These are phyloP conservation scores for Globisporangium heterothallicum DNA, from an alignment of 352 stramenopile species.

Conservation along the genomic window DNA sequence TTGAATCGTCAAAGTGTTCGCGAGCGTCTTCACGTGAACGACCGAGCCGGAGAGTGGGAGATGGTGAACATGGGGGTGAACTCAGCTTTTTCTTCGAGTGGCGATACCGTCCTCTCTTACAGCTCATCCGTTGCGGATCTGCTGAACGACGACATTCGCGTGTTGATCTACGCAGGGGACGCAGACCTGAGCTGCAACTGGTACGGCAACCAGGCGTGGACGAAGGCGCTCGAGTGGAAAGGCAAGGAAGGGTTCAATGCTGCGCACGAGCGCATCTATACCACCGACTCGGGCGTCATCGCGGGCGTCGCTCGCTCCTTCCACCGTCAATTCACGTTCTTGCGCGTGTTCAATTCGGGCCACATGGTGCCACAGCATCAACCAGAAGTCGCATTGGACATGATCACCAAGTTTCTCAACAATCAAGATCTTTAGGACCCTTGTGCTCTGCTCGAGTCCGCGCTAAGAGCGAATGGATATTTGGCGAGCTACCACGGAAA, in stretches of 20 bases:
- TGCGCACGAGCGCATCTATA: slow-evolving; percentile 1
- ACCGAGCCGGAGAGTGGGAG: not conserved
- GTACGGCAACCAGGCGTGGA: slow-evolving; percentile 90
- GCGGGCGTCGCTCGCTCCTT: not conserved
- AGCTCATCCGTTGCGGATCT: slow-evolving; percentile 77
- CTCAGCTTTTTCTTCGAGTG: slow-evolving; percentile 32
- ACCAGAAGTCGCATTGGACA: not conserved
- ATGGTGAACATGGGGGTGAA: slow-evolving; percentile 5
- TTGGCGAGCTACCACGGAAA: no score
- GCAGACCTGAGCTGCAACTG: slow-evolving; percentile 95
- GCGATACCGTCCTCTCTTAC: slow-evolving; percentile 81
- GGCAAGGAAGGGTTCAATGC: slow-evolving; percentile 8
- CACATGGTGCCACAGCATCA: slow-evolving; percentile 46
- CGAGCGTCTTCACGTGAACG: not conserved
- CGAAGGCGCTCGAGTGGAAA: slow-evolving; percentile 19
- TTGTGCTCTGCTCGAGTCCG: no score
- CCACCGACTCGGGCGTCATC: not conserved
- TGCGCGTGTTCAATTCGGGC: slow-evolving; percentile 28
- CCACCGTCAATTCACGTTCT: slow-evolving; percentile 16
- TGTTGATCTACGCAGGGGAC: slow-evolving; percentile 93
- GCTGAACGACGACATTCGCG: slow-evolving; percentile 43
- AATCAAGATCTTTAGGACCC: not conserved
- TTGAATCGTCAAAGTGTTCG: not conserved
- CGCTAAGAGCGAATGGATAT: no score
- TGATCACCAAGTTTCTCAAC: not conserved